A percentile compares a stretch with the other conserved stretches of the same genome.
Conservation (phyloP, 805 yeast species). For the Wickerhamomyces bisporus region DNA sequence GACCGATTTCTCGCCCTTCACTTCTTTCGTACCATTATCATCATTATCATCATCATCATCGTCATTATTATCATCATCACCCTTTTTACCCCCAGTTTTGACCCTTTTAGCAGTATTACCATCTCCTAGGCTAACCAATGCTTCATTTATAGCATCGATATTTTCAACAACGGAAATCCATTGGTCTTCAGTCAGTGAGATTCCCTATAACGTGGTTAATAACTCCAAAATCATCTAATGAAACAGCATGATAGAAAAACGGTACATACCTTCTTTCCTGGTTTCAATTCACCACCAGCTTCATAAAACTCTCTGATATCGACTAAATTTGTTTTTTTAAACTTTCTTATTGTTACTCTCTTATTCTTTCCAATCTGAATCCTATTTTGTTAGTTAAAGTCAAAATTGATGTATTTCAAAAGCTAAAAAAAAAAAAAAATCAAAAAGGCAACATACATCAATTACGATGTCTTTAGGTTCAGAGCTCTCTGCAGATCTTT, state of each 20-base stretch:
- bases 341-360: conserved; percentile 67
- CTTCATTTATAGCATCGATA: conserved; percentile 44
- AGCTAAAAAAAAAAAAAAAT: too few relatives aligned
- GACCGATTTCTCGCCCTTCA: too few relatives aligned
- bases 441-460: conserved; percentile 2
- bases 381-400: too few relatives aligned
- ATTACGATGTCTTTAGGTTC: neutral
- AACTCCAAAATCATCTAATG: too few relatives aligned
- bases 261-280: conserved; percentile 72
- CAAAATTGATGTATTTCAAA: too few relatives aligned
- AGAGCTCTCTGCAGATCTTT: neutral
- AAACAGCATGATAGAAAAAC: too few relatives aligned
- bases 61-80: conserved; percentile 23
- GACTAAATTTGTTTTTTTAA: conserved; percentile 59
- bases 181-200: conserved; percentile 50
- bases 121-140: conserved; percentile 34
- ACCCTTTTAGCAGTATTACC: conserved; percentile 29
- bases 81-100: conserved; percentile 26
- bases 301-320: conserved; percentile 83
- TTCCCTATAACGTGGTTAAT: conserved; percentile 36
- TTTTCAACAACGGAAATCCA: conserved; percentile 47
- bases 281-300: conserved; percentile 58
- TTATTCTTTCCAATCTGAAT: conserved; percentile 55
- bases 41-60: conserved; percentile 25
- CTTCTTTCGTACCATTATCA: conserved; percentile 27